Conservation (phyloP, 345 rosid species). For the Aquilaria sinensis region DNA sequence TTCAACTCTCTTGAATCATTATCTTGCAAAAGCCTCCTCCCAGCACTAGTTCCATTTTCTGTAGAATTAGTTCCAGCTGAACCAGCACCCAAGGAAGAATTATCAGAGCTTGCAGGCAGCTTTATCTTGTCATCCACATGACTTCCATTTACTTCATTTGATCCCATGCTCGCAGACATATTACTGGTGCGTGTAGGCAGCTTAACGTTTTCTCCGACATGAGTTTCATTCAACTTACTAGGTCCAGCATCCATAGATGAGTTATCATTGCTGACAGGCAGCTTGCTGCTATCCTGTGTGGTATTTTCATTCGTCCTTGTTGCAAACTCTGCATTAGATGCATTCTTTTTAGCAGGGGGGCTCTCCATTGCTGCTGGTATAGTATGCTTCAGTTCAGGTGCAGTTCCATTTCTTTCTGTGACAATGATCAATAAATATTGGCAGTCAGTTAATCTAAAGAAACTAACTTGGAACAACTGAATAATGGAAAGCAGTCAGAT, state of each 20-base stretch:
- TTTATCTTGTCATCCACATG: conserved; percentile 31
- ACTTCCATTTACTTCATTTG: conserved; percentile 19
- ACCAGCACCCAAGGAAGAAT: conserved; percentile 30
- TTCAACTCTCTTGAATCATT: conserved; percentile 37
- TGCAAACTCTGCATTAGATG: conserved; percentile 33
- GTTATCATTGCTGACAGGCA: conserved; percentile 28
- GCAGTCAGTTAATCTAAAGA: conserved; percentile 14
- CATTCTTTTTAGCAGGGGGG: conserved; percentile 22
- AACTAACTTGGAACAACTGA: background rate
- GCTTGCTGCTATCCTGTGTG: conserved; percentile 30
- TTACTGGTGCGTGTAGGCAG: no score
- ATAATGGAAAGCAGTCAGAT: background rate
- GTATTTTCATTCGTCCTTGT: conserved; percentile 31
- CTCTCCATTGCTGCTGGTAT: conserved; percentile 24
- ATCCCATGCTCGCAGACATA: conserved; percentile 3
- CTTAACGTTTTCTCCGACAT: no score
- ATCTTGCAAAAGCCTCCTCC: conserved; percentile 80
- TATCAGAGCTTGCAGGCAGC: conserved; percentile 28
- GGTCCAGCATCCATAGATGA: conserved; percentile 27
- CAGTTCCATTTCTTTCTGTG: conserved; percentile 46
- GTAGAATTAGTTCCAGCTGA: conserved; percentile 30
- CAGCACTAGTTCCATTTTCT: conserved; percentile 39
- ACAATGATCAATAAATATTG: conserved; percentile 19
- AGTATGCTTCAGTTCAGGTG: conserved; percentile 37
- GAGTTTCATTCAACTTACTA: no score